Evolutionary conservation across 371 early-diverging fungal genomes (phyloP).

Genomic region (Zopfochytrium polystomum): DNA sequence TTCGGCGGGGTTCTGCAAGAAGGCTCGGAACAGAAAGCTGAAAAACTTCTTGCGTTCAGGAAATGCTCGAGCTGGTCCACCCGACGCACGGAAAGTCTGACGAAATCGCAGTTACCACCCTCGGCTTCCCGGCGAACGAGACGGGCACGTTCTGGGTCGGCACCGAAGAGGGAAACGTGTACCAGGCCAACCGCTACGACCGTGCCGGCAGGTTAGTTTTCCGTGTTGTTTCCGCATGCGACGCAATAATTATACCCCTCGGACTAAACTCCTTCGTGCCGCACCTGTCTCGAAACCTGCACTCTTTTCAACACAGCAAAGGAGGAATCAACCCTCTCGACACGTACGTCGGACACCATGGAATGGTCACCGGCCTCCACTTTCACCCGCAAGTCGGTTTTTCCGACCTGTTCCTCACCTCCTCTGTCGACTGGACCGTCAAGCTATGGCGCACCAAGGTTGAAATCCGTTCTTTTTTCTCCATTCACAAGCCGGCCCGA

Average conservation of each 20-base stretch:
- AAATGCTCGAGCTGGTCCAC: conserved; percentile 75
- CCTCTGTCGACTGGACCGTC: conserved; percentile 93
- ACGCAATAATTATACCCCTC: too few relatives aligned
- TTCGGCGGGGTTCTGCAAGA: not conserved
- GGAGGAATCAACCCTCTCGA: conserved; percentile 87
- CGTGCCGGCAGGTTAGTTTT: conserved; percentile 74
- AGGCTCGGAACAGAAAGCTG: not conserved
- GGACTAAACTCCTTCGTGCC: too few relatives aligned
- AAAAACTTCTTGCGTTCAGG: conserved; percentile 47
- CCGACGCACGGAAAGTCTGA: conserved; percentile 77
- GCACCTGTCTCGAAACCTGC: too few relatives aligned
- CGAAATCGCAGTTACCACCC: conserved; percentile 85
- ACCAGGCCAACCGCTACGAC: conserved; percentile 90
- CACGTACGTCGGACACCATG: conserved; percentile 82
- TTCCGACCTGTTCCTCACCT: conserved; percentile 85
- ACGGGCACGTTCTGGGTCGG: conserved; percentile 92
- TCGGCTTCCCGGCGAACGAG: conserved; percentile 90
- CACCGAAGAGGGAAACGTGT: conserved; percentile 89
- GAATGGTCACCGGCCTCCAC: conserved; percentile 83
- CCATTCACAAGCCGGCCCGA: conserved; percentile 11
- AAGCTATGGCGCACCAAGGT: conserved; percentile 91
- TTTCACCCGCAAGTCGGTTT: conserved; percentile 88
- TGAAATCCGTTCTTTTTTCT: too few relatives aligned
- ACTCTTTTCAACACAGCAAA: conserved; percentile 61
- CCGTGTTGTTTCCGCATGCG: too few relatives aligned